These are phyloP conservation scores for Jamesozyma rosinii DNA, from an alignment of 805 yeast species.

Conservation along the genomic window DNA sequence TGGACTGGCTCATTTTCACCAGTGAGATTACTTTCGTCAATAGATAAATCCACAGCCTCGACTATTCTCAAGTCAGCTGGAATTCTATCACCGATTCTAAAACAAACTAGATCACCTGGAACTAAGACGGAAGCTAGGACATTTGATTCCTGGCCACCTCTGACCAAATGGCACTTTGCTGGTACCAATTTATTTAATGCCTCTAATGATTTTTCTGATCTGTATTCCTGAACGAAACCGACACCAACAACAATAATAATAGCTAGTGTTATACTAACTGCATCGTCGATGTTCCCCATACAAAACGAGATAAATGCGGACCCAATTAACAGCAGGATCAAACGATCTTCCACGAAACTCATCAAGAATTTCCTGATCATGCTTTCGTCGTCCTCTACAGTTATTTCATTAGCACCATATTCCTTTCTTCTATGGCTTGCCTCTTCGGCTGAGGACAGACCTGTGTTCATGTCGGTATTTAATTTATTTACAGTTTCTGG, in stretches of 20 bases:
- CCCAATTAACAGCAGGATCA: slow-evolving; percentile 78
- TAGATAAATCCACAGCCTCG: slow-evolving; percentile 66
- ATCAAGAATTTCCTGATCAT: slow-evolving; percentile 60
- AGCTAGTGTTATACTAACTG: slow-evolving; percentile 84
- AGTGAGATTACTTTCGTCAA: slow-evolving; percentile 91
- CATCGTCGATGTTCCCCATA: slow-evolving; percentile 94
- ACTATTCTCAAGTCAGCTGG: slow-evolving; percentile 90
- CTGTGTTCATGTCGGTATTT: slow-evolving; percentile 49
- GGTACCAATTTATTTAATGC: slow-evolving; percentile 92
- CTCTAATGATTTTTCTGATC: slow-evolving; percentile 88
- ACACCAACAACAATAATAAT: slow-evolving; percentile 89
- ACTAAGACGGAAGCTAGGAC: slow-evolving; percentile 81
- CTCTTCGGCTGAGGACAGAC: slow-evolving; percentile 63
- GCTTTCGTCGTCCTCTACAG: slow-evolving; percentile 66
- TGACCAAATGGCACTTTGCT: slow-evolving; percentile 86
- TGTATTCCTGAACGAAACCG: slow-evolving; percentile 93
- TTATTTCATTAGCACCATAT: slow-evolving; percentile 76
- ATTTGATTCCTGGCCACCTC: slow-evolving; percentile 71
- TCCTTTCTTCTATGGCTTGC: slow-evolving; percentile 58
- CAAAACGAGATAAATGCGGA: slow-evolving; percentile 79
- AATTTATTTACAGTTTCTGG: slow-evolving; percentile 59
- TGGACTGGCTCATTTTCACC: slow-evolving; percentile 89
- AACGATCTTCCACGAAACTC: slow-evolving; percentile 83
- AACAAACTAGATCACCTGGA: slow-evolving; percentile 91
- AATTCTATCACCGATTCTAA: slow-evolving; percentile 86